Base-by-base conservation (phyloP, 345 rosid species). In the Pistacia vera region DNA sequence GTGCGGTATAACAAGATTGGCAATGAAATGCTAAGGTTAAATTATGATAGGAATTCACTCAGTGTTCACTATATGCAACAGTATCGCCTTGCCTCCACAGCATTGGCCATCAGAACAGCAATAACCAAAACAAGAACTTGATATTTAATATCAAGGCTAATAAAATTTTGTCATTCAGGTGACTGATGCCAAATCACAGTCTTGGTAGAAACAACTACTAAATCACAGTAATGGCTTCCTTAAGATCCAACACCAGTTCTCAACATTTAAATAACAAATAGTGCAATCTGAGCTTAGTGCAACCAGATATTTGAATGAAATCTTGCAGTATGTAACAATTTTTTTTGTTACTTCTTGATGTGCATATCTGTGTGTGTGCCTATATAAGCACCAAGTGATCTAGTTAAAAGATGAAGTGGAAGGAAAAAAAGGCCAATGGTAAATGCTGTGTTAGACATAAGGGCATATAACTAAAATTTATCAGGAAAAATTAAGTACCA, bases 401-500 rank as follows among this genome's bases (percentile, higher is more conserved):
- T 13, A 62, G 16, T 14, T 30, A 62, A 62, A 60, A 5, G 4
- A 35, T 11, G 28, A 2, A 62, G 4, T 62, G 41, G 41, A 28
- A 1, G 36, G 0, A 25, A 60, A 28, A 25, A 13, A 60, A 13
- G 17, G 65, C 4, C 30, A 62, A 3, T 28, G 16, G 65, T 13
- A 12, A 25, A 25, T 0, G 8, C 35, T 28, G 65, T 4, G 8
- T 36, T 2, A 12, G 16, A 16, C 20, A 33, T 33, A 3, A 30
- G 4, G 41, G 65, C 65, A 30, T 4, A 14, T 62, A 41, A 41
- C n/a, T 33, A 17, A 62, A 30, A 62, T 14, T 8, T 62, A 8
- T 61, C 2, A 5, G 9, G 38, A 44, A 62, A 36, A 80, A 30
- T 59, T 18, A 65, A 71, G 56, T 87, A 95, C 99, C 98, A 86